Evolutionary conservation across 768 basidiomycete genomes (phyloP).

Genomic region (Mycena vitilis): DNA sequence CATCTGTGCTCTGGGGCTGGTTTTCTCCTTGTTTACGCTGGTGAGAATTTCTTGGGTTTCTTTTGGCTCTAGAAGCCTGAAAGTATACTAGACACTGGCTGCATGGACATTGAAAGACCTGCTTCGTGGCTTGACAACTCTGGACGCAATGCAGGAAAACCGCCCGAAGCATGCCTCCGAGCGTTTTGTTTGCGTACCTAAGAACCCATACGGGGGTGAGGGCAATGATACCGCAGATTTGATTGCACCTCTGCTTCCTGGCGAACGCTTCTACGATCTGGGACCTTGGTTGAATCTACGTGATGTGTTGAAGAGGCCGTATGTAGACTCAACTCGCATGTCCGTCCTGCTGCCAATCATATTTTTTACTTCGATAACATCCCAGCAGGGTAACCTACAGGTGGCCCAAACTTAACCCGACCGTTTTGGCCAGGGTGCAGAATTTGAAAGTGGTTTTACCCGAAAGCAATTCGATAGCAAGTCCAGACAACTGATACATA

Average conservation of each 20-base stretch:
- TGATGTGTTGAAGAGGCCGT: conserved; percentile 37
- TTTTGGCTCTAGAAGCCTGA: background rate
- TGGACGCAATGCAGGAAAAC: conserved; percentile 42
- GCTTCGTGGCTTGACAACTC: conserved; percentile 49
- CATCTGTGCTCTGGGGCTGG: conserved; percentile 39
- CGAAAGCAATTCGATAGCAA: conserved; percentile 15
- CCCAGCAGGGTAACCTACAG: conserved; percentile 39
- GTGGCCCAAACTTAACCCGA: conserved; percentile 55
- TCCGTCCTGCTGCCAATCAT: conserved; percentile 19
- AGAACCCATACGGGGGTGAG: background rate
- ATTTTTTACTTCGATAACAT: conserved; percentile 17
- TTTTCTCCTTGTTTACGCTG: conserved; percentile 51
- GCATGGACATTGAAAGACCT: conserved; percentile 42
- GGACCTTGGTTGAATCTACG: conserved; percentile 47
- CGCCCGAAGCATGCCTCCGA: conserved; percentile 6
- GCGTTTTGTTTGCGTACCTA: conserved; percentile 43
- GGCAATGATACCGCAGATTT: conserved; percentile 5
- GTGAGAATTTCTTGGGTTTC: conserved; percentile 36
- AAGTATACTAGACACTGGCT: conserved; percentile 43
- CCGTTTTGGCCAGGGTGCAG: conserved; percentile 44
- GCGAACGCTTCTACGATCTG: conserved; percentile 53
- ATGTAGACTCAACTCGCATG: conserved; percentile 14
- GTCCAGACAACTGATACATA: conserved; percentile 15
- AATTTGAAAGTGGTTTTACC: background rate
- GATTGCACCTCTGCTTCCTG: conserved; percentile 35